phyloP scores from a whole-genome alignment of 345 rosid species.

The Arabidopsis arenosa region DNA sequence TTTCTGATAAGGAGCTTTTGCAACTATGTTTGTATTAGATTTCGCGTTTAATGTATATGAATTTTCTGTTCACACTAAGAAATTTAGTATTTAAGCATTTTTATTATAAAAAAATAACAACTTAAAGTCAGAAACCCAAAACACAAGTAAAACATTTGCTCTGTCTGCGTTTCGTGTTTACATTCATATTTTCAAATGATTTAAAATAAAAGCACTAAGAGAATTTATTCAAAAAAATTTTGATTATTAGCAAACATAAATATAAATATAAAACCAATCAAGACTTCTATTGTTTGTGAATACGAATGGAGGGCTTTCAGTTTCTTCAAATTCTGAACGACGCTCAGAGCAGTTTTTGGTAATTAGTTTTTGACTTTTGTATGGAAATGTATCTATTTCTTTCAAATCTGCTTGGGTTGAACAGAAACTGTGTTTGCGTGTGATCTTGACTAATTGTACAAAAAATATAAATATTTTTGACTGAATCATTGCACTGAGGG shows the following conservation, averaged over 20 bases:
- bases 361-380: neutral
- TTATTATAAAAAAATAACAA: neutral
- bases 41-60: neutral
- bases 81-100: neutral
- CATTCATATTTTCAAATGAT: neutral
- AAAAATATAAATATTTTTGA: constrained; percentile 7
- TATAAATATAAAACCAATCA: neutral
- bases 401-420: constrained; percentile 1
- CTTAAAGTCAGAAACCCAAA: neutral
- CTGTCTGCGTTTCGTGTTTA: neutral
- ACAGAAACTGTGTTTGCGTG: constrained; percentile 41
- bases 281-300: constrained; percentile 10
- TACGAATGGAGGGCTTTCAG: neutral
- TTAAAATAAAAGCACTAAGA: neutral
- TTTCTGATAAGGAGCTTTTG: neutral
- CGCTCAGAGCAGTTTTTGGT: neutral
- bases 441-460: constrained; percentile 35
- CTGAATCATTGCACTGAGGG: constrained; percentile 54
- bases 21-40: neutral
- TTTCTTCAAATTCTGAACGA: constrained; percentile 20
- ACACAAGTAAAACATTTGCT: neutral
- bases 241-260: constrained; percentile 1
- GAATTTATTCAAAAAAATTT: neutral
- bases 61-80: neutral
- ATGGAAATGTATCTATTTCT: neutral